Evolutionary conservation across 23 red algal genomes (phyloP).

Genomic region (Rhodosorus marinus): DNA sequence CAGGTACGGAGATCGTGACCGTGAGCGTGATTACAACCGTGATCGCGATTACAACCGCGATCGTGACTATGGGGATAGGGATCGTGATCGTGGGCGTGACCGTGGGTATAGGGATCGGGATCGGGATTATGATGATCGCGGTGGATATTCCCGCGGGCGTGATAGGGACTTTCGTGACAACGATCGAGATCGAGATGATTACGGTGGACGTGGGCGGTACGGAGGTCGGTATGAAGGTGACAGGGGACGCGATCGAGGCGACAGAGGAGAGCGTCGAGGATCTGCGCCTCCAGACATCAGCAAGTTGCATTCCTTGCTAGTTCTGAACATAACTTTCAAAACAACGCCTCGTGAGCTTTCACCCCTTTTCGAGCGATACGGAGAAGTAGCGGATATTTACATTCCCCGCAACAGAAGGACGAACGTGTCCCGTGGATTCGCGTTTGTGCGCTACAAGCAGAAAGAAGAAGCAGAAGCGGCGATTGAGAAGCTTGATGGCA

Average conservation of each 20-base stretch:
- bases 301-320: background rate
- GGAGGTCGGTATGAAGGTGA: background rate
- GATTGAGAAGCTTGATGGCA: slow-evolving; percentile 7
- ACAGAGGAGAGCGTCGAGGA: background rate
- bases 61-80: too few species aligned
- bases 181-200: background rate
- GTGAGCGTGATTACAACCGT: too few species aligned
- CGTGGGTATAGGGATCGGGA: too few species aligned
- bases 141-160: too few species aligned
- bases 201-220: background rate
- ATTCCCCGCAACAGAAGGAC: slow-evolving; percentile 8
- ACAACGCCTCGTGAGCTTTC: background rate
- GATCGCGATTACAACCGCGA: too few species aligned
- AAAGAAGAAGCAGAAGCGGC: slow-evolving; percentile 12
- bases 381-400: slow-evolving; percentile 12
- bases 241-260: background rate
- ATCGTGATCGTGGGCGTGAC: too few species aligned
- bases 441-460: slow-evolving; percentile 10
- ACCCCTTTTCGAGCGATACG: slow-evolving; percentile 2
- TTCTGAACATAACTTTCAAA: slow-evolving; percentile 5
- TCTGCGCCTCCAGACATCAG: background rate
- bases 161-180: too few species aligned
- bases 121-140: too few species aligned
- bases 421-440: slow-evolving; percentile 8
- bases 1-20: too few species aligned